Base-by-base conservation (phyloP, 164 flowering plant genomes). In the Paratinospora sagittata region DNA sequence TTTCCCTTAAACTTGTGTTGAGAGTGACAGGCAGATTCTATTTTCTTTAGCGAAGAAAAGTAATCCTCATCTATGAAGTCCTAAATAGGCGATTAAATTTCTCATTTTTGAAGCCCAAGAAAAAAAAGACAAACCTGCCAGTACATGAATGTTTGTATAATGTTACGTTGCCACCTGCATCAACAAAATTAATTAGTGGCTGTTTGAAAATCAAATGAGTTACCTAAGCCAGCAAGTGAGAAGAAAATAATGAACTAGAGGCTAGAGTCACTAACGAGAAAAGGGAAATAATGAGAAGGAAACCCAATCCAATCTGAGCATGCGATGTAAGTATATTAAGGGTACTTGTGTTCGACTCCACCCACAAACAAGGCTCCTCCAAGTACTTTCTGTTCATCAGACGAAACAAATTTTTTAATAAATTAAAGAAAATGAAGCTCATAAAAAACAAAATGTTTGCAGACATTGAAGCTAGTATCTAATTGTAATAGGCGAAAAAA, bases 91-190 rank as follows among this genome's bases (percentile, higher is more conserved):
- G 8, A 52, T 52, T 52, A 41, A n/a, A n/a, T 52, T 47, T 17
- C 60, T 52, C 60, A 52, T 17, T 17, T 17, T 3, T 36, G n/a
- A 33, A 19, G 36, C 14, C 9, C 9, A 63, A 27, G 26, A 26
- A 37, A 23, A 8, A 39, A 41, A 26, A 21, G 33, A 72, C 84
- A 12, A 26, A 95, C 99, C 99, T 96, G 99, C 99, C 99, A 96
- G 78, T 91, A 91, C 97, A 96, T 96, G 83, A 96, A 88, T 47
- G 95, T 83, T 68, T 96, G 99, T 75, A 96, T 79, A 34, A 96
- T 85, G 84, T 93, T 93, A 64, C 99, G 98, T 72, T 89, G 98
- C 95, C 93, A 88, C 85, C 99, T 96, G 86, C 79, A 85, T 21
- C 68, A 27, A 74, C 60, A 63, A 68, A 61, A 36, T 23, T 26